Percentiles rank a stretch among this genome's conserved stretches.
Evolutionary conservation across 2,329 filamentous ascomycete species (phyloP).

Genomic region (Gyromitra esculenta): DNA sequence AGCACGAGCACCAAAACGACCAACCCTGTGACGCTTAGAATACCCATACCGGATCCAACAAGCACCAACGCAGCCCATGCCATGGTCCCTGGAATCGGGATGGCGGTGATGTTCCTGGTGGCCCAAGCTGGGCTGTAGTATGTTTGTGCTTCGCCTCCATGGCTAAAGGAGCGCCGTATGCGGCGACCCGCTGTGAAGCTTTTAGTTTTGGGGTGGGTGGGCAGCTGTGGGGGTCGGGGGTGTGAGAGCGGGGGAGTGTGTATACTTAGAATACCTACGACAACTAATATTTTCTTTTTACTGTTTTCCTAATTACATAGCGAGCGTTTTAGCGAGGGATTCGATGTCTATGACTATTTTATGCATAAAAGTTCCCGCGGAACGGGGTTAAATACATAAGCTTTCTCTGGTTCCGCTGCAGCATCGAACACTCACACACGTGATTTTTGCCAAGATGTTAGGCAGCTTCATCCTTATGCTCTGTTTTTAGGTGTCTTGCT

Average conservation of each 20-base stretch:
- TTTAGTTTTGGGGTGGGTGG: neutral
- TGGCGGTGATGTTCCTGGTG: conserved; percentile 11
- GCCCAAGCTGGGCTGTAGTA: conserved; percentile 15
- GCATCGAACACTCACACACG: neutral
- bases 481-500: no score
- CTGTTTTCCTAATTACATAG: neutral
- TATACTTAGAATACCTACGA: neutral
- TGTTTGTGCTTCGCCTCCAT: neutral
- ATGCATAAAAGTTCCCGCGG: neutral
- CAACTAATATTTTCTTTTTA: neutral
- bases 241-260: neutral
- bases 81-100: conserved; percentile 7
- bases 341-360: neutral
- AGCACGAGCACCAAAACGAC: neutral
- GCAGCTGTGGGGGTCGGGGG: neutral
- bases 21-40: no score
- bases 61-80: conserved; percentile 1
- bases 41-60: neutral
- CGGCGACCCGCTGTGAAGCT: neutral
- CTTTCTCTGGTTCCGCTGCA: neutral
- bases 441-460: no score
- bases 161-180: neutral
- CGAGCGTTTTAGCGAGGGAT: neutral
- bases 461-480: no score
- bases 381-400: neutral